Evolutionary conservation across 306 rosid species (phyloP), one percentile per base, ranked within the genome.

Genomic region (Hylodesmum podocarpum): DNA sequence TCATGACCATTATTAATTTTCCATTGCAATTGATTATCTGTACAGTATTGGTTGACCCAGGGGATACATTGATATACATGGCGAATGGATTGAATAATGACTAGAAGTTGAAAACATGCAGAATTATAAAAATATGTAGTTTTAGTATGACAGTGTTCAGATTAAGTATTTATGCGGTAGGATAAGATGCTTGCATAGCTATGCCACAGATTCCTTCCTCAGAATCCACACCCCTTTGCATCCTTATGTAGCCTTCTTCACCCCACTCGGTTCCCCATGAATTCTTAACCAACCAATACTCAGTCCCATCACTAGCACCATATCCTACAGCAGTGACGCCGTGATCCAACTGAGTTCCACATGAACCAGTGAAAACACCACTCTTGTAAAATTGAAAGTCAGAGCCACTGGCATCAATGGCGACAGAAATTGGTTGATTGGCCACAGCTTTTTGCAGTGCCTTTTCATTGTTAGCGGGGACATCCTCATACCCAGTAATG

Each of bases 241-340:
- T 83, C 28, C 81, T 75, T 13, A 85, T 83, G 66, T 83, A 88
- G 0, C 91, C 89, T 21, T 78, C 47, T 43, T 88, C 89, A 1
- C 87, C 91, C 89, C 89, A 88, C 0, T 37, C n/a, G 0, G 80
- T 51, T 1, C 91, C 89, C 91, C 91, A 87, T 0, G 91, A 87
- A 27, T 87, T 87, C 64, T 87, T 87, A 41, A 87, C 73, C 41
- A 84, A 11, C 86, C 86, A 81, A 62, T 76, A 87, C 34, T 46
- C 73, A 0, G 69, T 77, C 7, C 81, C 79, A 63, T 76, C 67
- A 0, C 65, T 63, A 0, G 39, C 43, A 2, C 86, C 85, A 47
- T 88, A 84, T 9, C 86, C 89, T 2, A 86, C 78, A 0, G 83
- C 83, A 10, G 88, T 76, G 14, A 87, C 88, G 10, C 84, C 82